Percentiles rank a stretch among this genome's conserved stretches.
phyloP scores from a whole-genome alignment of 768 basidiomycete genomes.

The Russula olivacea region DNA sequence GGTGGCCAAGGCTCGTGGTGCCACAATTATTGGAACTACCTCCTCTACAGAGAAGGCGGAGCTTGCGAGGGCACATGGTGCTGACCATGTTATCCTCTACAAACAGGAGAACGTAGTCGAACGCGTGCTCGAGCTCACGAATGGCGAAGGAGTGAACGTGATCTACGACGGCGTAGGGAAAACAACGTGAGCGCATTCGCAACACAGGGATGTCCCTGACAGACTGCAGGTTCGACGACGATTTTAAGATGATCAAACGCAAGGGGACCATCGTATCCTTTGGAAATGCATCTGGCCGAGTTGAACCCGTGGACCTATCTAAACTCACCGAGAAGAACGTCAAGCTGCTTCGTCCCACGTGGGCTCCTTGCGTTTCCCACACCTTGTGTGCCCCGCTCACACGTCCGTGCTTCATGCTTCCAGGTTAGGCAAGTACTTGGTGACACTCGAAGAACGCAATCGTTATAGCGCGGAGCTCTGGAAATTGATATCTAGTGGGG shows the following conservation, averaged over 20 bases:
- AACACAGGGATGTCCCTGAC: background rate
- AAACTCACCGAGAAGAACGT: conserved; percentile 79
- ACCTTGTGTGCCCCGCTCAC: background rate
- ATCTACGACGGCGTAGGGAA: conserved; percentile 97
- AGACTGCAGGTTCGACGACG: conserved; percentile 59
- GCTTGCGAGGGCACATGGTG: conserved; percentile 72
- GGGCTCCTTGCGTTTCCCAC: conserved; percentile 28
- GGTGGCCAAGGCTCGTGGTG: conserved; percentile 66
- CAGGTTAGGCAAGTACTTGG: conserved; percentile 67
- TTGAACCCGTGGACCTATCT: conserved; percentile 67
- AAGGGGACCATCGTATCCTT: conserved; percentile 89
- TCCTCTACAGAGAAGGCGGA: conserved; percentile 80
- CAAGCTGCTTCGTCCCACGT: conserved; percentile 73
- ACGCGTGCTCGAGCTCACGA: conserved; percentile 67
- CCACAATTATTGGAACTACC: conserved; percentile 88
- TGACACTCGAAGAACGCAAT: conserved; percentile 65
- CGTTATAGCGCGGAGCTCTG: conserved; percentile 65
- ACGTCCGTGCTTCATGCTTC: conserved; percentile 6
- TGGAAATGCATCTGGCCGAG: conserved; percentile 88
- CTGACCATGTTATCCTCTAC: conserved; percentile 83
- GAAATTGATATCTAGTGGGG: conserved; percentile 49
- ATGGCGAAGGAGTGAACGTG: conserved; percentile 76
- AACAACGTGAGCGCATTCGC: conserved; percentile 55
- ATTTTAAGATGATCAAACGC: conserved; percentile 75
- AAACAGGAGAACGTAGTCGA: conserved; percentile 67